Evolutionary conservation across 176 grass and related monocot species (phyloP).

Genomic region (Carex kokanica): DNA sequence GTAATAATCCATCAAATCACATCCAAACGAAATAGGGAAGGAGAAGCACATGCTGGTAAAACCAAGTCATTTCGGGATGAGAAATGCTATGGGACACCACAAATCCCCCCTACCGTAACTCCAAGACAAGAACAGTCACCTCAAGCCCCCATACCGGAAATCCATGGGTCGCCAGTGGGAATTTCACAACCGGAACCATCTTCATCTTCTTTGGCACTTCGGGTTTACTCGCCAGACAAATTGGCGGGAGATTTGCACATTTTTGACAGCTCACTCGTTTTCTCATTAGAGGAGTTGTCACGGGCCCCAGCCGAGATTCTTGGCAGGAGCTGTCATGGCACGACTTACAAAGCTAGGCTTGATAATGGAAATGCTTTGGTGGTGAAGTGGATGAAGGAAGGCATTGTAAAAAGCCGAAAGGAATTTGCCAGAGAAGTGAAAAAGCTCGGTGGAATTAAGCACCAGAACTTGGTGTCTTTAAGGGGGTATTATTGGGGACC

Average conservation of each 20-base stretch:
- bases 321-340: constrained; percentile 91
- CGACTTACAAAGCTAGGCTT: constrained; percentile 77
- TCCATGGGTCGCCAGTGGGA: background rate
- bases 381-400: constrained; percentile 93
- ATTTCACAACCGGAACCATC: background rate
- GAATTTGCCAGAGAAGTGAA: constrained; percentile 93
- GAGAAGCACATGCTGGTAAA: constrained; percentile 16
- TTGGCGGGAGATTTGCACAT: constrained; percentile 78
- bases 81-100: constrained; percentile 36
- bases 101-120: background rate
- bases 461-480: constrained; percentile 62
- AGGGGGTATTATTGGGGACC: constrained; percentile 91
- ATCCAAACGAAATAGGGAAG: constrained; percentile 42
- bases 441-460: constrained; percentile 72
- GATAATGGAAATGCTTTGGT: constrained; percentile 63
- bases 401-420: constrained; percentile 80
- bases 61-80: constrained; percentile 31
- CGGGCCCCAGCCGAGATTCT: constrained; percentile 81
- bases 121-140: constrained; percentile 35
- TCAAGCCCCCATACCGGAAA: constrained; percentile 22
- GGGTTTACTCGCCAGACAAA: constrained; percentile 81
- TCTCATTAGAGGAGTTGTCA: constrained; percentile 80
- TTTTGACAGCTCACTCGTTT: constrained; percentile 52
- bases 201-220: constrained; percentile 32
- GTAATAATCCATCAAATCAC: constrained; percentile 66